Evolutionary conservation across 2,329 filamentous ascomycete genomes (phyloP), one percentile per base, ranked within the genome.

Genomic region (Talaromyces funiculosus): DNA sequence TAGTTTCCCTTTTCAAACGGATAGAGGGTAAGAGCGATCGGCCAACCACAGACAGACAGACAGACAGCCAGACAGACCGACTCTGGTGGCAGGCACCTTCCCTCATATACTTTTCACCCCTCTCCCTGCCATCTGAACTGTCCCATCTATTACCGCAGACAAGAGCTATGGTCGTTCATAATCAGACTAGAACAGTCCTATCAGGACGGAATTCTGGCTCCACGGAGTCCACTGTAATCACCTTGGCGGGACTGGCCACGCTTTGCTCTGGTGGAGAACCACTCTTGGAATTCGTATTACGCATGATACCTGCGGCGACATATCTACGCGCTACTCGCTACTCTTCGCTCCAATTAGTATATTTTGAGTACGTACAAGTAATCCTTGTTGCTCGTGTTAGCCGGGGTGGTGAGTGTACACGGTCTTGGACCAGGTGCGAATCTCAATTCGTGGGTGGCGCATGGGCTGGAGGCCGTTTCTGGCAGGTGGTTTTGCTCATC

Each of bases 21-120:
- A 51, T 33, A 45, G 45, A 49, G 55, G 55, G 56, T 43, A 58
- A 51, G 42, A 51, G 56, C 43, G 56, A 58, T 40, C 56, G 56
- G 56, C 22, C 51, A 22, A 35, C 55, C 40, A 49, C 29, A 26
- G 42, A 26, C 51, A 24, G 12, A 42, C 40, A 18, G 22, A 16
- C 35, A 4, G 53, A 37, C 35, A n/a, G n/a, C 29, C 42, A 8
- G 24, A 33, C 38, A 31, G 55, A n/a, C n/a, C n/a, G n/a, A n/a
- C n/a, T n/a, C 55, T 49, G 12, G 55, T 22, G 14, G 55, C 42
- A 57, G 53, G 38, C 47, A 33, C 29, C 29, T 51, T 51, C 26
- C 29, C 47, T 51, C 47, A 33, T 51, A 51, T 51, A 51, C 29
- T 33, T 51, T 51, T 51, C 9, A 10, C n/a, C 29, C 24, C 8